These are phyloP conservation scores for Gastrolobium bilobum DNA, from an alignment of 306 rosid species.

Conservation along the genomic window DNA sequence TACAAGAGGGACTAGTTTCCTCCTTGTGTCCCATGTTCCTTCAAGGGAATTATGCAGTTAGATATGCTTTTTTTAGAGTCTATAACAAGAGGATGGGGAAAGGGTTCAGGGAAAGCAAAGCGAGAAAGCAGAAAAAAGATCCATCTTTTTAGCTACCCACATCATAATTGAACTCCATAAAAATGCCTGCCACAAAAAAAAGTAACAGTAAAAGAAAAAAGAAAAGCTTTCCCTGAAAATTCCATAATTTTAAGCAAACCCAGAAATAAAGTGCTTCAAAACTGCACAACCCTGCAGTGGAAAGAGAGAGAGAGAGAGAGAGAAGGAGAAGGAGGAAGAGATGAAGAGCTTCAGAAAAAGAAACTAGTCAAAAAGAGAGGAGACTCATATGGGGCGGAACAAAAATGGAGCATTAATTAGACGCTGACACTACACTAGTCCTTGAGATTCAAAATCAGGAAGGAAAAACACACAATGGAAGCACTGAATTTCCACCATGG, in stretches of 20 bases:
- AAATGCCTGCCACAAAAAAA: constrained; percentile 35
- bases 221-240: constrained; percentile 20
- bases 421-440: constrained; percentile 22
- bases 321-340: not conserved
- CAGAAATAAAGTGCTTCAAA: constrained; percentile 39
- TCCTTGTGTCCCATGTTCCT: constrained; percentile 28
- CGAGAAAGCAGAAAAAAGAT: constrained; percentile 47
- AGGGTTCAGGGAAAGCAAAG: constrained; percentile 44
- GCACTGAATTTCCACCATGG: not conserved
- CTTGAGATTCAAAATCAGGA: constrained; percentile 6
- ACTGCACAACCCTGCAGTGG: not conserved
- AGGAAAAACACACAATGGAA: not conserved
- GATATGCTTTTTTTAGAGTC: constrained; percentile 26
- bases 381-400: constrained; percentile 19
- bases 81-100: constrained; percentile 24
- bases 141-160: constrained; percentile 41
- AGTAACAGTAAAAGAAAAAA: not conserved
- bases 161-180: constrained; percentile 50
- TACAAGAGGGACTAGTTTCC: constrained; percentile 34
- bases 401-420: constrained; percentile 43
- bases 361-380: constrained; percentile 37
- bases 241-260: constrained; percentile 33
- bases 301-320: not conserved
- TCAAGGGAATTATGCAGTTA: constrained; percentile 40
- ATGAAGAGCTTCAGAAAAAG: constrained; percentile 13